phyloP scores from a whole-genome alignment of 2,329 filamentous ascomycete species.

The Colletotrichum liriopes region DNA sequence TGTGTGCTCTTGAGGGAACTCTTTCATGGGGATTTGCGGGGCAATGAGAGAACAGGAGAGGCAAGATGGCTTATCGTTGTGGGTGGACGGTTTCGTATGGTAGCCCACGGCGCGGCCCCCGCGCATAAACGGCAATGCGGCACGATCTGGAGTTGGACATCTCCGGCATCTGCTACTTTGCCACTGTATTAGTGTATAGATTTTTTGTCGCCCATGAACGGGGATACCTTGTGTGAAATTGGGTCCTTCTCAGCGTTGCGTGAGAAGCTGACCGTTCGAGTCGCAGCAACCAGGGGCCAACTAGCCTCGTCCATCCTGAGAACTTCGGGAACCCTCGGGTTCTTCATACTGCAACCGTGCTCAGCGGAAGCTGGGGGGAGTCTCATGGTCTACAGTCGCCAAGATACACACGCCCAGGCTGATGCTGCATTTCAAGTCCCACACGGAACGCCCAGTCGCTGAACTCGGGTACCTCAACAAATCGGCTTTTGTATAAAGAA shows the following conservation, averaged over 20 bases:
- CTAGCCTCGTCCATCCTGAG: neutral
- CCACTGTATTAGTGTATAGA: constrained; percentile 58
- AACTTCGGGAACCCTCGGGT: neutral
- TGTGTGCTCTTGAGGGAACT: constrained; percentile 21
- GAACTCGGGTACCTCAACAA: neutral
- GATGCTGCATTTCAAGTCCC: neutral
- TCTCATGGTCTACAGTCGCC: neutral
- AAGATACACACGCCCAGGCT: neutral
- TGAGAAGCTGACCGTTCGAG: neutral
- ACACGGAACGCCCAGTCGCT: too few species aligned
- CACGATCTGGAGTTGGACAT: constrained; percentile 42
- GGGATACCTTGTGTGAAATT: neutral
- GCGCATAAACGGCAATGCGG: constrained; percentile 43
- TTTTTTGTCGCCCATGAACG: constrained; percentile 31
- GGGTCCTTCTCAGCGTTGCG: neutral
- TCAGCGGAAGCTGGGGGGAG: neutral
- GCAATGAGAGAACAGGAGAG: constrained; percentile 18
- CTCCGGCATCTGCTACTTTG: constrained; percentile 28
- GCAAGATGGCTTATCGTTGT: constrained; percentile 29
- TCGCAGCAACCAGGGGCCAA: neutral
- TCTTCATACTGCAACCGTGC: neutral
- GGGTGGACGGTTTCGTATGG: constrained; percentile 33
- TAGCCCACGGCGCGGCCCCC: constrained; percentile 32
- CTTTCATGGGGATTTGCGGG: constrained; percentile 12
- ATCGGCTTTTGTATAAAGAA: constrained; percentile 31